Conservation (phyloP, 768 basidiomycete genomes). For the Russula emetica region DNA sequence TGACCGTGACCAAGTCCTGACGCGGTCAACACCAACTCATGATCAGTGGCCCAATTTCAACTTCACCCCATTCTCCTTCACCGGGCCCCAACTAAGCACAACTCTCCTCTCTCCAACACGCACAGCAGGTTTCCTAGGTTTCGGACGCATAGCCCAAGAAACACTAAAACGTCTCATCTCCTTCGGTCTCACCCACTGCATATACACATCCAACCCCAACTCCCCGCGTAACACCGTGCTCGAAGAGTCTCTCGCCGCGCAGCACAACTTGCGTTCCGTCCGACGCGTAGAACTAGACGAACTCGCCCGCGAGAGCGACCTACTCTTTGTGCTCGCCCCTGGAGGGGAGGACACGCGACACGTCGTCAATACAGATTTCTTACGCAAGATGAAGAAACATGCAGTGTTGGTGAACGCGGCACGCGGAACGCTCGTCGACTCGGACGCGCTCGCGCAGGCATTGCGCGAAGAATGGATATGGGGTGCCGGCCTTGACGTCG, state of each 20-base stretch:
- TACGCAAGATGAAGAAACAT: conserved; percentile 80
- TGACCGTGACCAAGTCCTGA: no score
- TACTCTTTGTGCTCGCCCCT: conserved; percentile 79
- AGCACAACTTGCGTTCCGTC: conserved; percentile 39
- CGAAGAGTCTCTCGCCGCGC: conserved; percentile 36
- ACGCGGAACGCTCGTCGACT: conserved; percentile 86
- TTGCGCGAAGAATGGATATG: conserved; percentile 75
- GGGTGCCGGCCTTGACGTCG: conserved; percentile 91
- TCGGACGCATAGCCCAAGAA: conserved; percentile 89
- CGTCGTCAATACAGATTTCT: conserved; percentile 64
- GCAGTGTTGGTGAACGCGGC: conserved; percentile 81
- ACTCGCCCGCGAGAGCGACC: conserved; percentile 75
- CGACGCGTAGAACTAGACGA: conserved; percentile 57
- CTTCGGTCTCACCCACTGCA: conserved; percentile 71
- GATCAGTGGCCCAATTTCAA: conserved; percentile 77
- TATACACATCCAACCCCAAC: conserved; percentile 61
- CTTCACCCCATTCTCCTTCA: conserved; percentile 83
- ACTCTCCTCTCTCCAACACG: conserved; percentile 46
- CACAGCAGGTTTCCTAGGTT: conserved; percentile 88
- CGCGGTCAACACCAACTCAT: no score
- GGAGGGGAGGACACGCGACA: conserved; percentile 69
- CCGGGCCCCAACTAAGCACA: conserved; percentile 75
- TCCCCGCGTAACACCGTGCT: conserved; percentile 42
- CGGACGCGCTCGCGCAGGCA: conserved; percentile 80
- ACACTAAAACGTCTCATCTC: conserved; percentile 73